These are phyloP conservation scores for Medicago lupulina DNA, from an alignment of 306 rosid genomes.

Conservation along the genomic window DNA sequence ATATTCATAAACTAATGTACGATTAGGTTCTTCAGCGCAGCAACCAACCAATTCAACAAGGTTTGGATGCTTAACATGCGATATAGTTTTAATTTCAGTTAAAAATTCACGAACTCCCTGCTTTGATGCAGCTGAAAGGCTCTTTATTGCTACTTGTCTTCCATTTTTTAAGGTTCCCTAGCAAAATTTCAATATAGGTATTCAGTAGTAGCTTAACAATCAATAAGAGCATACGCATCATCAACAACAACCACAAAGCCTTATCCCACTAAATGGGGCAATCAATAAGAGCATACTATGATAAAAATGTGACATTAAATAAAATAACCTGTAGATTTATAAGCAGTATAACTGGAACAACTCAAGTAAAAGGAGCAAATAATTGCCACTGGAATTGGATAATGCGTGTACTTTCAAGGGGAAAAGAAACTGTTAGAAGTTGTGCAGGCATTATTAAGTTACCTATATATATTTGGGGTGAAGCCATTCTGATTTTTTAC, in stretches of 20 bases:
- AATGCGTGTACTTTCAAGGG: neutral
- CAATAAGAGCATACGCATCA: neutral
- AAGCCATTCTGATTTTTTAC: neutral
- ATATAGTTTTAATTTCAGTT: slow-evolving; percentile 76
- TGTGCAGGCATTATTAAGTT: too few relatives aligned
- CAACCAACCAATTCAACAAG: slow-evolving; percentile 93
- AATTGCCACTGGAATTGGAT: neutral
- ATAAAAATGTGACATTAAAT: neutral
- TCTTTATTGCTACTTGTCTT: slow-evolving; percentile 79
- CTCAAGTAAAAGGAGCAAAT: neutral
- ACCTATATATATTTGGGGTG: too few relatives aligned
- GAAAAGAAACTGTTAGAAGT: neutral
- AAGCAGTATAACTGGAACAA: neutral
- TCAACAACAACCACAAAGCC: too few relatives aligned
- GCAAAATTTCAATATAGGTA: slow-evolving; percentile 44
- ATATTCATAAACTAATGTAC: slow-evolving; percentile 86
- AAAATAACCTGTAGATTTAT: neutral
- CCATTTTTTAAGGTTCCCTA: slow-evolving; percentile 81
- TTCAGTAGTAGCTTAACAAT: slow-evolving; percentile 33
- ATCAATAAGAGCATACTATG: slow-evolving; percentile 23
- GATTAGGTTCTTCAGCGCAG: slow-evolving; percentile 70
- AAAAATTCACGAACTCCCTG: slow-evolving; percentile 93
- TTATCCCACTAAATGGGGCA: neutral
- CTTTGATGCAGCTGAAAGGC: slow-evolving; percentile 81
- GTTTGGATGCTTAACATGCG: slow-evolving; percentile 88